Conservation (phyloP, 176 grass and related monocot species). For the Pharus latifolius region DNA sequence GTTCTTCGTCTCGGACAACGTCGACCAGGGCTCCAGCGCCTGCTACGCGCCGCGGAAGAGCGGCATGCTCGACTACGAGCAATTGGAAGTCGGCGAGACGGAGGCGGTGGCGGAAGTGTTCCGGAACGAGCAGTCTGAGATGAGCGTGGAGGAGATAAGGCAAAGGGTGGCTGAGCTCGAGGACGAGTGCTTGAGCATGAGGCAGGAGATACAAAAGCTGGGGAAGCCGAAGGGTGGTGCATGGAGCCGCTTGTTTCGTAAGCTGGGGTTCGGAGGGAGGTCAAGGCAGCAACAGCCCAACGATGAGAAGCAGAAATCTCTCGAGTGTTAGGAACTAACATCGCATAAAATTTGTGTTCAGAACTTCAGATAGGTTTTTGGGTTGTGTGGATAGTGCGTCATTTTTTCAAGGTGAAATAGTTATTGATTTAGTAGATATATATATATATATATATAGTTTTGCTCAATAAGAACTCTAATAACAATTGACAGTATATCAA, state of each 20-base stretch:
- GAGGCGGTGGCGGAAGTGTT: not conserved
- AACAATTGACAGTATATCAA: too few relatives aligned
- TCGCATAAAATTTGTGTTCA: too few relatives aligned
- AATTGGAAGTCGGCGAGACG: not conserved
- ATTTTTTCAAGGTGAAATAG: too few relatives aligned
- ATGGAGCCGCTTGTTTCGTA: constrained; percentile 30
- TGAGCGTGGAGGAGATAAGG: constrained; percentile 42
- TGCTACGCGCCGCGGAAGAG: constrained; percentile 4
- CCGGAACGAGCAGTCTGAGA: constrained; percentile 17
- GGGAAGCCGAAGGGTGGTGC: constrained; percentile 39
- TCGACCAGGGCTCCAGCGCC: constrained; percentile 17
- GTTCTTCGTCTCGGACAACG: constrained; percentile 58
- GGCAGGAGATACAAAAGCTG: constrained; percentile 41
- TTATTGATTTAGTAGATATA: too few relatives aligned
- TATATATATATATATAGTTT: too few relatives aligned
- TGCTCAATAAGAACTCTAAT: too few relatives aligned
- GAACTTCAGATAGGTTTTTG: too few relatives aligned
- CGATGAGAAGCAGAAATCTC: constrained; percentile 12
- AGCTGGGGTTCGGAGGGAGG: constrained; percentile 33
- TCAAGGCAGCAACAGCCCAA: not conserved
- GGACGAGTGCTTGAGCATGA: constrained; percentile 56
- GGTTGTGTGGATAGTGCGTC: too few relatives aligned
- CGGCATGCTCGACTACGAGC: not conserved
- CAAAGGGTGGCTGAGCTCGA: constrained; percentile 49
- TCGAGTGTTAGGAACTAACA: constrained; percentile 14